Evolutionary conservation across 2,329 filamentous ascomycete genomes (phyloP), one percentile per base, ranked within the genome.

Genomic region (Westerdykella sp.): DNA sequence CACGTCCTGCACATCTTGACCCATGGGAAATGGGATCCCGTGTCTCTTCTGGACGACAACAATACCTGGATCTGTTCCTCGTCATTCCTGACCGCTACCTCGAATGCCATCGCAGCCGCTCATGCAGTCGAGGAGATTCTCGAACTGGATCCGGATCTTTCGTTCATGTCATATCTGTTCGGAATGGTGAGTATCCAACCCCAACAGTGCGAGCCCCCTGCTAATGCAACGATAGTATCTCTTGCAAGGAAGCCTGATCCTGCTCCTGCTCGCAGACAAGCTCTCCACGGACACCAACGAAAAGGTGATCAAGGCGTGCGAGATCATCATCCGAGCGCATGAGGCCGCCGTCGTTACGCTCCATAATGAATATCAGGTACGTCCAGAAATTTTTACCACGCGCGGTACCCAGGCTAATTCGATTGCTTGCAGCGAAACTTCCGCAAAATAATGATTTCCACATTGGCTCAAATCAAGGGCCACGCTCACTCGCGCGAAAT

Each of bases 111-210:
- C 12, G 84, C 85, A 14, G 89, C 89, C 1, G 89, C 90, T 5
- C 87, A 94, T 69, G 88, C 90, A 6, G 87, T 94, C 47, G 81
- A 80, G 53, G 83, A 87, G 51, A 93, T 96, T 41, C 78, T 96
- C 37, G 87, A 95, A 57, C 87, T 87, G 59, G 90, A 96, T 59
- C 88, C 90, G 0, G 88, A 91, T 47, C 74, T 95, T 34, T 90
- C 90, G 62, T 94, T 94, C 66, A 95, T 95, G 88, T 89, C 90
- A 3, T 95, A 94, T 72, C 91, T 95, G 71, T 95, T 95, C 55
- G 90, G 89, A 47, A 91, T 95, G 59, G 58, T 62, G 41, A 53
- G 78, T 77, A 18, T 21, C 36, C 15, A 38, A n/a, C 4, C 21
- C 6, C 12, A 6, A 30, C 3, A 28, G 14, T 32, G 7, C 15